Base-by-base conservation (phyloP, 257 asterid species). In the Primulina tabacum region DNA sequence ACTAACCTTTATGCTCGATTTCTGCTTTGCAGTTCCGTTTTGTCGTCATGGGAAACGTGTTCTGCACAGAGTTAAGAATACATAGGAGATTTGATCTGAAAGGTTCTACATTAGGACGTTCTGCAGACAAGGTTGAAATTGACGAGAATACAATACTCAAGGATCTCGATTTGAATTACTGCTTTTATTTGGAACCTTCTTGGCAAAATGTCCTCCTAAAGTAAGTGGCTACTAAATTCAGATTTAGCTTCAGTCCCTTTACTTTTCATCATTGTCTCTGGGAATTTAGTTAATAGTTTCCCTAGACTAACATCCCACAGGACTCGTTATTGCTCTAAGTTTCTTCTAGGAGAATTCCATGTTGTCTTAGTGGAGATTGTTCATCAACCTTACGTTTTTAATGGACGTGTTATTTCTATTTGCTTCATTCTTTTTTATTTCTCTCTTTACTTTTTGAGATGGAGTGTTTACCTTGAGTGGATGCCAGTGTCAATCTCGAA, bases 31-130 rank as follows among this genome's bases (percentile, higher is more conserved):
- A 93, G 99, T 90, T 93, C 74, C 92, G 95, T 20, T 93, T 93
- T 60, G 96, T 90, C 18, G 99, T 91, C 18, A 93, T 93, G 99
- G 97, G 99, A 72, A 93, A 93, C 77, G 82, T 93, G 97, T 93
- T 91, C 85, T 90, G 96, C 92, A 91, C 99, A 62, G 97, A 86
- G 81, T 77, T 93, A 61, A 79, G 99, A 76, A 91, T 93, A 87
- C 97, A 91, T 70, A 83, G 96, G 50, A 85, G 96, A 80, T 93
- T 93, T 76, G 99, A 93, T 76, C 74, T 93, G 73, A 93, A 93
- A 81, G 99, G 99, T 64, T 93, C 99, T 76, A 87, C 96, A 16
- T 82, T 93, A 76, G 99, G 99, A 62, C 96, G 99, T 69, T 93
- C 96, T 30, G 97, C 96, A 37, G 92, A 87, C 82, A 89, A 90